phyloP scores from a whole-genome alignment of 495 filamentous ascomycete species.

The Aspergillus affinis region DNA sequence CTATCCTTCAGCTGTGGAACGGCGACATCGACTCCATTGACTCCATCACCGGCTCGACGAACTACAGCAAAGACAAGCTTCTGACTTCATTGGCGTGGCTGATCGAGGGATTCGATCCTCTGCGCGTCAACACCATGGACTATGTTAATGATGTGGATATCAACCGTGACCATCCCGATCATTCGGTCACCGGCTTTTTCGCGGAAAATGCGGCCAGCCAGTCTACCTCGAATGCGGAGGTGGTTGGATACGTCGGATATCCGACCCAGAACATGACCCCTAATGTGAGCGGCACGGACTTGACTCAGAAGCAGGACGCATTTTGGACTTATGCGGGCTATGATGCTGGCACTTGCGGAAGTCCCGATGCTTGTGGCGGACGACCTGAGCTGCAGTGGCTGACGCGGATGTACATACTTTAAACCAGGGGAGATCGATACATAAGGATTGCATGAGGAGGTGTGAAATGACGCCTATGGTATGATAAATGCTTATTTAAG shows the following conservation, averaged over 20 bases:
- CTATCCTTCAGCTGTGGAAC: constrained; percentile 16
- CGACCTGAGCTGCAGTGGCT: constrained; percentile 5
- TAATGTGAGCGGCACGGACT: not conserved
- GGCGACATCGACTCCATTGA: constrained; percentile 4
- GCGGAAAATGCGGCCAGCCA: not conserved
- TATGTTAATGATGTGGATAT: constrained; percentile 10
- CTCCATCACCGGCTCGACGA: not conserved
- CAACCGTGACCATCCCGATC: constrained; percentile 18
- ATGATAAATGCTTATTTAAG: not conserved
- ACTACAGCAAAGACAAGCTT: constrained; percentile 13
- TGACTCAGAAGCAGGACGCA: constrained; percentile 4
- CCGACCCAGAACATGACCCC: not conserved
- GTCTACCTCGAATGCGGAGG: not conserved
- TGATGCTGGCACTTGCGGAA: constrained; percentile 1
- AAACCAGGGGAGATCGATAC: not conserved
- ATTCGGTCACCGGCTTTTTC: constrained; percentile 13
- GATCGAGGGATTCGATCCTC: constrained; percentile 10
- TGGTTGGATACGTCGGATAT: constrained; percentile 5
- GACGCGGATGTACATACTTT: constrained; percentile 2
- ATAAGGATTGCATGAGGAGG: no score
- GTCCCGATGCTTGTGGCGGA: not conserved
- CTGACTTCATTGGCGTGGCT: not conserved
- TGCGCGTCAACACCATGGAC: constrained; percentile 20
- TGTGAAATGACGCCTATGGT: not conserved
- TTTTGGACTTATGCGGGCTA: not conserved